Evolutionary conservation across 257 asterid genomes (phyloP), one percentile per base, ranked within the genome.

Genomic region (Plantago elongata): DNA sequence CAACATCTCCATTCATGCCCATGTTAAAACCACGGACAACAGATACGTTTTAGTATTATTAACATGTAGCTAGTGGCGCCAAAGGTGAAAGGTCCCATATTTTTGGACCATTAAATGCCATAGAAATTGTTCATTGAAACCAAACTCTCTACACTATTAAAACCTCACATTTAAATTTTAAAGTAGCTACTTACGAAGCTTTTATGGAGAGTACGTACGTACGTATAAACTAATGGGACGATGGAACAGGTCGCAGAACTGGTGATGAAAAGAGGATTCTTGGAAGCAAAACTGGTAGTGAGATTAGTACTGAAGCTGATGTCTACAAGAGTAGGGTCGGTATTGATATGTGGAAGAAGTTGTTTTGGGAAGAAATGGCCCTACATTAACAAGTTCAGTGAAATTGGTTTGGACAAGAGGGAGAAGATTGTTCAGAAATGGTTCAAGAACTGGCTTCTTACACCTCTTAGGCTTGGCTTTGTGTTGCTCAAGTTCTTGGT

Each of bases 401-500:
- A 71, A 11, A 81, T 90, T 4, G 13, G 84, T 10, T 40, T 83
- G 73, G 84, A 83, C 51, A 83, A 78, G 13, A 87, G 97, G 61
- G 95, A 81, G 66, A 74, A 57, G 63, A 73, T 83, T 11, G 42
- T 90, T 18, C 97, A 84, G 74, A 70, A 51, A 59, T 87, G 92
- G 84, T 64, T 83, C 65, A 75, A 61, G 51, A 46, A 79, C 68
- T 76, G 83, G 65, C 59, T 77, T 42, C 40, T 90, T 4, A 87
- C 94, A 5, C 95, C 95, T 8, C 9, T 90, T 22, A 83, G 97
- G 82, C 81, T 90, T 58, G 82, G 81, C 14, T 90, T 90, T 69
- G 83, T 90, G 12, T 76, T 84, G 49, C 65, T 87, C 79, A 90
- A 87, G 66, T 74, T 90, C 79, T 47, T 90, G 79, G 72, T 81